phyloP scores from a whole-genome alignment of 2,329 filamentous ascomycete genomes.

The Colletotrichum sp. region DNA sequence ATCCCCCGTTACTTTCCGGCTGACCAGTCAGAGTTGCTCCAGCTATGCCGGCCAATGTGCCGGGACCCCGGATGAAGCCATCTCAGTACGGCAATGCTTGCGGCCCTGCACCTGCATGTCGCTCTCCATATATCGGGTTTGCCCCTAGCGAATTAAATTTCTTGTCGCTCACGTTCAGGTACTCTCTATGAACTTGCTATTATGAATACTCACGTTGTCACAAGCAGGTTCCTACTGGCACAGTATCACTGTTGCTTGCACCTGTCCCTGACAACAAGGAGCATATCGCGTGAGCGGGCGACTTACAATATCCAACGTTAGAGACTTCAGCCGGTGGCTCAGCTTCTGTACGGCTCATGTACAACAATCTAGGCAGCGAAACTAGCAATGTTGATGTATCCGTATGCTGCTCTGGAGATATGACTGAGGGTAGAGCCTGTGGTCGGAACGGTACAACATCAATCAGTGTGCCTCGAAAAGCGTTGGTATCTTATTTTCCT shows the following conservation, averaged over 20 bases:
- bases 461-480: not conserved
- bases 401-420: not conserved
- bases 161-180: not conserved
- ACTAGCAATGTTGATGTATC: not conserved
- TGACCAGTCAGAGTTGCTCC: not conserved
- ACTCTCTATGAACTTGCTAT: not conserved
- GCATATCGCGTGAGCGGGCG: not conserved
- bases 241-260: not conserved
- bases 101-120: not conserved
- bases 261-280: not conserved
- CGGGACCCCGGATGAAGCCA: not conserved
- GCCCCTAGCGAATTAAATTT: not conserved
- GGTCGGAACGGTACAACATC: not conserved
- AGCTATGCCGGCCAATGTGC: not conserved
- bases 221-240: not conserved
- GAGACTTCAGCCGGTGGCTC: not conserved
- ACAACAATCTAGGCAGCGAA: not conserved
- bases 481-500: conserved; percentile 11
- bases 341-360: not conserved
- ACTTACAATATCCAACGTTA: not conserved
- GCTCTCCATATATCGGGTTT: not conserved
- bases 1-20: not conserved
- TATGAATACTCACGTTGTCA: not conserved
- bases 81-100: conserved; percentile 16
- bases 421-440: not conserved